A percentile compares a stretch with the other conserved stretches of the same genome.
Conservation (phyloP, 2,329 filamentous ascomycete genomes). For the Apiospora marii region DNA sequence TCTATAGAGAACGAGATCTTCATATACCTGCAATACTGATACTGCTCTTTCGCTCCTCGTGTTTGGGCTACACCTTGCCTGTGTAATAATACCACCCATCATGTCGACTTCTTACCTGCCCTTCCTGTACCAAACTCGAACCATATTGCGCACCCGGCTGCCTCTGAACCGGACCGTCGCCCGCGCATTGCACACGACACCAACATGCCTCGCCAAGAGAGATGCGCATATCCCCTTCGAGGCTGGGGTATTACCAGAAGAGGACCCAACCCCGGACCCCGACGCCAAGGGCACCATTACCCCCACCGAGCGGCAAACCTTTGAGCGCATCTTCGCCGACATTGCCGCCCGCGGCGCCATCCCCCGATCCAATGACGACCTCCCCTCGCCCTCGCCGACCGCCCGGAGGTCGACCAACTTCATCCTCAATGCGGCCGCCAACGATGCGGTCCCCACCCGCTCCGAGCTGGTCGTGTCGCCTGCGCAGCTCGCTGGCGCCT, state of each 20-base stretch:
- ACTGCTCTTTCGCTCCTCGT: not conserved
- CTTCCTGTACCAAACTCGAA: conserved; percentile 77
- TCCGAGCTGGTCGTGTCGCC: conserved; percentile 30
- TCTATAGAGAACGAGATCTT: not conserved
- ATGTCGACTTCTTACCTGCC: conserved; percentile 64
- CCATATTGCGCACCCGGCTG: conserved; percentile 54
- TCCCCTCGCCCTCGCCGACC: conserved; percentile 25
- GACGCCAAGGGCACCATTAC: conserved; percentile 59
- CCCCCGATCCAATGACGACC: conserved; percentile 30
- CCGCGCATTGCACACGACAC: not conserved
- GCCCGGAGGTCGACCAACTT: conserved; percentile 36
- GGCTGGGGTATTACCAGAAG: conserved; percentile 44
- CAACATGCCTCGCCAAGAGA: conserved; percentile 27
- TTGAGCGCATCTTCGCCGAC: conserved; percentile 64
- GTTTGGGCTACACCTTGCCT: not conserved
- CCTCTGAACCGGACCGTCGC: not conserved
- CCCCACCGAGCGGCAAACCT: conserved; percentile 56
- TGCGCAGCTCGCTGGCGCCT: conserved; percentile 34
- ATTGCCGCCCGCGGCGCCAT: conserved; percentile 54
- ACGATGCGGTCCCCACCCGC: conserved; percentile 34
- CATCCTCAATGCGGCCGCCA: conserved; percentile 41
- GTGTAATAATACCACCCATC: conserved; percentile 29
- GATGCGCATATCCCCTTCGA: conserved; percentile 61
- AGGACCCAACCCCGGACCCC: conserved; percentile 28
- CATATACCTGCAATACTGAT: not conserved